Conservation (phyloP, 208 protist species). For the Trypanosoma brucei region DNA sequence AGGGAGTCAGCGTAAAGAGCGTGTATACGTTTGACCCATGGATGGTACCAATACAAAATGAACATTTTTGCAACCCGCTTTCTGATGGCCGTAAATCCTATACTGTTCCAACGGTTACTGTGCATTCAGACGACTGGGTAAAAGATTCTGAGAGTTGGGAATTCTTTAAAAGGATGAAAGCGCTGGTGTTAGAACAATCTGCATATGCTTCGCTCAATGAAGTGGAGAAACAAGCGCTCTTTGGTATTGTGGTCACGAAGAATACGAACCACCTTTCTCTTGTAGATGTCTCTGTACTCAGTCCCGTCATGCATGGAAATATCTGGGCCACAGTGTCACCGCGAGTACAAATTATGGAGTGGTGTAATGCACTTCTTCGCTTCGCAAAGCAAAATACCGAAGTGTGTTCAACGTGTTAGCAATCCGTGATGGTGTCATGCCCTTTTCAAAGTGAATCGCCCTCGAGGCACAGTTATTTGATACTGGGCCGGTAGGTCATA, state of each 20-base stretch:
- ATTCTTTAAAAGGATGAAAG: conserved; percentile 34
- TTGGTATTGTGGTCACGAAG: conserved; percentile 10
- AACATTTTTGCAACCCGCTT: conserved; percentile 43
- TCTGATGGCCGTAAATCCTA: conserved; percentile 13
- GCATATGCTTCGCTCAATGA: conserved; percentile 17
- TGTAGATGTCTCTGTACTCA: conserved; percentile 55
- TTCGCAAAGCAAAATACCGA: conserved; percentile 30
- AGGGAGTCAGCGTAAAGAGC: conserved; percentile 16
- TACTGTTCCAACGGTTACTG: conserved; percentile 49
- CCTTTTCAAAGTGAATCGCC: too few relatives aligned
- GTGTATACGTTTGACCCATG: conserved; percentile 71
- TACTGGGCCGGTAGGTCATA: too few relatives aligned
- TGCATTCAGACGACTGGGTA: conserved; percentile 65
- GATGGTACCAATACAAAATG: conserved; percentile 42
- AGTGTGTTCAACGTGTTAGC: neutral
- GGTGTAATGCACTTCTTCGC: conserved; percentile 27
- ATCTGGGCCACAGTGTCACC: conserved; percentile 34
- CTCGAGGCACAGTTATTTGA: too few relatives aligned
- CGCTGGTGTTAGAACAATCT: conserved; percentile 25
- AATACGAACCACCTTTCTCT: conserved; percentile 45
- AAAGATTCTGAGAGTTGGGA: conserved; percentile 27
- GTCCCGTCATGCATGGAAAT: conserved; percentile 41
- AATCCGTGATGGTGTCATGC: too few relatives aligned
- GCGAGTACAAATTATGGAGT: conserved; percentile 35
- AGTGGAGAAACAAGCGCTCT: conserved; percentile 7